Percentiles rank a stretch among this genome's conserved stretches.
These are phyloP conservation scores for Raphidocelis subcapitata DNA, from an alignment of 139 green algal genomes.

Conservation along the genomic window DNA sequence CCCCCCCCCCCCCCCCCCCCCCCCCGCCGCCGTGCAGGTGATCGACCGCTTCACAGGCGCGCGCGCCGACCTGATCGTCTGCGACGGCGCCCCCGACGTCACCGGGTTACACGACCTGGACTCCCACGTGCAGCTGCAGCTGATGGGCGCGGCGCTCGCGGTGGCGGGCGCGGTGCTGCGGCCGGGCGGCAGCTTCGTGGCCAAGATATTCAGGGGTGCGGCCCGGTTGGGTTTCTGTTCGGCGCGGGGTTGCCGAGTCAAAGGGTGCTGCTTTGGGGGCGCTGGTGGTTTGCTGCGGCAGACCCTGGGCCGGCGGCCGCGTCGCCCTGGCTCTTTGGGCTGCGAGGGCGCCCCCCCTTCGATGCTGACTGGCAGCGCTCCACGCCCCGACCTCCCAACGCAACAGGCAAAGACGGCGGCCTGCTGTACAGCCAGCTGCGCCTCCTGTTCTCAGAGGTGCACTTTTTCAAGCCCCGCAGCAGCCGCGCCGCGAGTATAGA, in stretches of 20 bases:
- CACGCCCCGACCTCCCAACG: background rate
- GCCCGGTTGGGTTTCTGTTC: background rate
- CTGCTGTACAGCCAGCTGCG: constrained; percentile 94
- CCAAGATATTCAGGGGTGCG: constrained; percentile 81
- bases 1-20: background rate
- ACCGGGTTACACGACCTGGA: constrained; percentile 99
- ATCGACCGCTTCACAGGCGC: constrained; percentile 87
- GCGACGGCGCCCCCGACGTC: constrained; percentile 97
- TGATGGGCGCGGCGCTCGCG: constrained; percentile 88
- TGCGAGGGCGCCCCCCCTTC: no score
- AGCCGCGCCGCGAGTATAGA: constrained; percentile 93
- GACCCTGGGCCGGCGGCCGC: no score
- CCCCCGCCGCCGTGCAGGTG: constrained; percentile 57
- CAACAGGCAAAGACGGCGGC: constrained; percentile 78
- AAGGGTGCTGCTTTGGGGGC: no score
- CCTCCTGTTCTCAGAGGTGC: constrained; percentile 90
- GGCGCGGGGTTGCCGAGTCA: no score
- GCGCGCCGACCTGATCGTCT: constrained; percentile 94
- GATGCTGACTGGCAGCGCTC: background rate
- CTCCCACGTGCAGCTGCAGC: constrained; percentile 92
- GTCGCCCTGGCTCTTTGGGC: background rate
- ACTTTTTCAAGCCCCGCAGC: constrained; percentile 92
- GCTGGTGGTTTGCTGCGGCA: no score
- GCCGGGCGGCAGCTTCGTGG: constrained; percentile 90
- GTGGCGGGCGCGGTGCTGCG: constrained; percentile 86